These are phyloP conservation scores for Posidonia oceanica DNA, from an alignment of 116 monocot genomes.

Conservation along the genomic window DNA sequence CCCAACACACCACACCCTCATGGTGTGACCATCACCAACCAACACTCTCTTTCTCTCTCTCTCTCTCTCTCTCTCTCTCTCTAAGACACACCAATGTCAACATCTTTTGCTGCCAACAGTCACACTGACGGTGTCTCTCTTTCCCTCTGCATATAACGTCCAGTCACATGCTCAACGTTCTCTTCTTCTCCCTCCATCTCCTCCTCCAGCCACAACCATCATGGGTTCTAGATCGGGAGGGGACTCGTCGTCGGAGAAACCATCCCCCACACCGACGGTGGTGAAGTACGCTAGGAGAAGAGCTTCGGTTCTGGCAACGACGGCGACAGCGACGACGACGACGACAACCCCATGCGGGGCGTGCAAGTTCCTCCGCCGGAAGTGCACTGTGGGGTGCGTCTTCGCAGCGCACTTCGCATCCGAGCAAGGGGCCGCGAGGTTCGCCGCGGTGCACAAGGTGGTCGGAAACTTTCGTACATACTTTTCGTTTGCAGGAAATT, in stretches of 20 bases:
- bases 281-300: background rate
- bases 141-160: no score
- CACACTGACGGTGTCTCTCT: background rate
- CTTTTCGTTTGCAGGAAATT: no score
- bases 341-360: constrained; percentile 39
- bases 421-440: constrained; percentile 43
- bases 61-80: background rate
- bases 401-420: constrained; percentile 42
- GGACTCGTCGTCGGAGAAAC: background rate
- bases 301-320: background rate
- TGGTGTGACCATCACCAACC: constrained; percentile 7
- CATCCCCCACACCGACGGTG: background rate
- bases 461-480: background rate
- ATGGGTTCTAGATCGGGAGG: background rate
- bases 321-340: background rate
- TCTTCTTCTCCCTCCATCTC: background rate
- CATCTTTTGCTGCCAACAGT: background rate
- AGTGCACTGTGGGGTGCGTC: constrained; percentile 41
- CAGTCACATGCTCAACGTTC: background rate
- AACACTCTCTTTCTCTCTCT: background rate
- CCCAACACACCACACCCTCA: background rate
- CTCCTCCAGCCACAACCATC: background rate
- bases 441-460: constrained; percentile 34
- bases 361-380: constrained; percentile 55
- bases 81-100: background rate